These are phyloP conservation scores for Cercospora zeae-maydis DNA, from an alignment of 2,329 filamentous ascomycete genomes.

Conservation along the genomic window DNA sequence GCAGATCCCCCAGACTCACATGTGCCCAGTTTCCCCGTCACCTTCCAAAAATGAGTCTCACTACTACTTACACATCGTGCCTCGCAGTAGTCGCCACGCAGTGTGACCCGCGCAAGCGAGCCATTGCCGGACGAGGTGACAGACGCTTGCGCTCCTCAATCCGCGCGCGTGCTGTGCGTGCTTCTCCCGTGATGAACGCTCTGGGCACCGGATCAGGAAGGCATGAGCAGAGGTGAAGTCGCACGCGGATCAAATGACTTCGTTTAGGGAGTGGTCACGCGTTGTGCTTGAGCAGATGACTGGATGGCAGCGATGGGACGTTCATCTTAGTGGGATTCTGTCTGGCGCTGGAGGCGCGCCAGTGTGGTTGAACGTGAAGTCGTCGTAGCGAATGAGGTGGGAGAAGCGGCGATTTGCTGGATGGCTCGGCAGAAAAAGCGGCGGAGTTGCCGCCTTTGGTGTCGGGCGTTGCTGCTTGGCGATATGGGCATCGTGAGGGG, in stretches of 20 bases:
- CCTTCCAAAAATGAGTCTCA: neutral
- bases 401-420: constrained; percentile 3
- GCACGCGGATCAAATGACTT: constrained; percentile 9
- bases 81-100: neutral
- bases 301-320: constrained; percentile 13
- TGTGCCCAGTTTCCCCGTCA: neutral
- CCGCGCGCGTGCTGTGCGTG: neutral
- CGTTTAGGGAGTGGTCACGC: neutral
- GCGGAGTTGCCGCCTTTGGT: neutral
- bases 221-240: constrained; percentile 4
- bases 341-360: constrained; percentile 10
- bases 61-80: neutral
- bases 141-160: neutral
- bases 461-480: neutral
- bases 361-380: neutral
- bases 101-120: neutral
- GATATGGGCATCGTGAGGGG: neutral
- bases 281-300: constrained; percentile 12
- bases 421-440: neutral
- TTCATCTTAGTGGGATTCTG: constrained; percentile 16
- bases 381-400: constrained; percentile 5
- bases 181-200: constrained; percentile 9
- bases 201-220: constrained; percentile 11
- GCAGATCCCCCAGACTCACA: neutral
- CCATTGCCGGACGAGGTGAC: neutral